A percentile compares a stretch with the other conserved stretches of the same genome.
phyloP scores from a whole-genome alignment of 495 filamentous ascomycete species.

The Penicillium bovifimosum region DNA sequence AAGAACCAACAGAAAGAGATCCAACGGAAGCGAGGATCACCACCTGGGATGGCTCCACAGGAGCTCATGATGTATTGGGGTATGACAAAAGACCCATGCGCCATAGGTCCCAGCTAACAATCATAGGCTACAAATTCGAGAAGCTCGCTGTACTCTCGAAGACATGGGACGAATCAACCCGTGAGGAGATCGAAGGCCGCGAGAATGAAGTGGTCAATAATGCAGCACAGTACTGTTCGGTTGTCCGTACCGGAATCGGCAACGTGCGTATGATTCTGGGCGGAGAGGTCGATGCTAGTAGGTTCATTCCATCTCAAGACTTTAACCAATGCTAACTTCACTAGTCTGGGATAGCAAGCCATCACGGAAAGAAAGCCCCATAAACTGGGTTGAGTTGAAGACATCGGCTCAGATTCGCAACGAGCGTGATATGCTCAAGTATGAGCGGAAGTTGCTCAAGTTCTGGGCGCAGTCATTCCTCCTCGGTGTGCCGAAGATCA shows the following conservation, averaged over 20 bases:
- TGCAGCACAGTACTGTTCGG: conserved; percentile 86
- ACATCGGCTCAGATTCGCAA: conserved; percentile 66
- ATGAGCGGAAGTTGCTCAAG: conserved; percentile 84
- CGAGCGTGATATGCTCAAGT: conserved; percentile 62
- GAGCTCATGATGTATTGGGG: conserved; percentile 64
- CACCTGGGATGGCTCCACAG: conserved; percentile 53
- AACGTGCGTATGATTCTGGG: conserved; percentile 66
- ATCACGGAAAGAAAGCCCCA: conserved; percentile 52
- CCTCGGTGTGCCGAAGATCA: conserved; percentile 83
- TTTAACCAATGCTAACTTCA: background rate
- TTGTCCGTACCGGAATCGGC: conserved; percentile 82
- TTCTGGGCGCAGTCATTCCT: conserved; percentile 97
- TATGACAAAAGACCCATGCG: conserved; percentile 15
- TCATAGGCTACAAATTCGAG: conserved; percentile 91
- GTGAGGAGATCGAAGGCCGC: conserved; percentile 73
- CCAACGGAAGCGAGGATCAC: conserved; percentile 47
- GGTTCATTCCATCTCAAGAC: conserved; percentile 17
- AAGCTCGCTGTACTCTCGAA: conserved; percentile 67
- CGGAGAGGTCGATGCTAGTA: conserved; percentile 92
- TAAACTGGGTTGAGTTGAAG: conserved; percentile 94
- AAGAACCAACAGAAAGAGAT: conserved; percentile 51
- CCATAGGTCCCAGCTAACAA: conserved; percentile 5
- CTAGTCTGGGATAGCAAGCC: conserved; percentile 82
- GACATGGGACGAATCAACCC: conserved; percentile 63
- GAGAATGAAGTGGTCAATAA: conserved; percentile 71